Evolutionary conservation across 331 rosid species (phyloP), one percentile per base, ranked within the genome.

Genomic region (Spiraea crenata): DNA sequence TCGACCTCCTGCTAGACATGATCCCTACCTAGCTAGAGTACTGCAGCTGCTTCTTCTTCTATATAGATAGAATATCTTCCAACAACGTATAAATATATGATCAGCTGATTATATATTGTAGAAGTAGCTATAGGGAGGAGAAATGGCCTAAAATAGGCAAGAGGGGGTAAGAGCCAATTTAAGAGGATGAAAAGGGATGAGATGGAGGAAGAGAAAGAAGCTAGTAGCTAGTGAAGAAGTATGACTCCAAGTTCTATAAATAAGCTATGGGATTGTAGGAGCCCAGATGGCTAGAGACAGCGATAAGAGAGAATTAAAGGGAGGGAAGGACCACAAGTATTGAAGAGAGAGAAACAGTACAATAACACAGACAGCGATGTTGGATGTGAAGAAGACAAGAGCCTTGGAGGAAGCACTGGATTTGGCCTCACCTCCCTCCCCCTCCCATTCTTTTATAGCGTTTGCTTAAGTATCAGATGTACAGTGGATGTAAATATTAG

Each of bases 381-480:
- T 85, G 89, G 87, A 74, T 75, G 70, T 70, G 93, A 62, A 80
- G 89, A 83, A 76, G 89, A 90, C 92, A 90, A 82, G 5, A 82
- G 92, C 85, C 57, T 85, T 76, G 90, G 90, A 81, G 87, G 86
- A 85, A 78, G 83, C 61, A 87, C 78, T 69, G 75, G 74, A 63
- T 54, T 81, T 82, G 83, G 77, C 77, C 71, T 72, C n/a, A 62
- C 31, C 31, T 25, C 31, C 31, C 31, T 2, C 31, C 31, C 31
- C 31, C 31, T 25, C 31, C 31, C 31, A 25, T 25, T 25, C 31
- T 25, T 25, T 25, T 25, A 25, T 25, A 25, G 31, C 31, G 31
- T 25, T 25, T 25, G 31, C 31, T 25, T 25, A 25, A 25, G 31
- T 25, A 25, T 25, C 2, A 25, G 31, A 1, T 25, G 1, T 25